Conservation (phyloP, 139 green algal genomes). For the Limnomonas spitsbergensis region DNA sequence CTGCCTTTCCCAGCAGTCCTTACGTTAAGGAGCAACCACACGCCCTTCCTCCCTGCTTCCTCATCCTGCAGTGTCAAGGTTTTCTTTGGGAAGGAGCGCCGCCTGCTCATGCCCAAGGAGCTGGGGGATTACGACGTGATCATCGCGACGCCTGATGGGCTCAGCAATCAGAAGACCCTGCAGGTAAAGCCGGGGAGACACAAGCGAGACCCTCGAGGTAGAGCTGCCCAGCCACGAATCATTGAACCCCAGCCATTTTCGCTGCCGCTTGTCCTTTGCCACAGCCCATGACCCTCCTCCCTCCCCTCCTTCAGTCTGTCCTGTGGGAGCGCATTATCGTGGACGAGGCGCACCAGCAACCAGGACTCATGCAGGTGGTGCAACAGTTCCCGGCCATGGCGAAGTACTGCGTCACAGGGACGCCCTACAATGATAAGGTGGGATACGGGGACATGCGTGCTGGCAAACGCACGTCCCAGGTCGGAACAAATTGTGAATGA, state of each 20-base stretch:
- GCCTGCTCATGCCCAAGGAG: background rate
- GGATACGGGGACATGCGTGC: too few species aligned
- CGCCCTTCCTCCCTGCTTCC: too few species aligned
- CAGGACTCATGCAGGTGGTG: constrained; percentile 2
- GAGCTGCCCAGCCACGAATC: too few species aligned
- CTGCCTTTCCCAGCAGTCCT: too few species aligned
- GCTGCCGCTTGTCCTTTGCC: too few species aligned
- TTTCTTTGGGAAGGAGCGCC: background rate
- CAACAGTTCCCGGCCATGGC: background rate
- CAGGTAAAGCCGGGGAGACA: too few species aligned
- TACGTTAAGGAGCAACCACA: too few species aligned
- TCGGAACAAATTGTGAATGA: too few species aligned
- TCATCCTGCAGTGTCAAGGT: background rate
- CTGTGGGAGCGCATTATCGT: constrained; percentile 11
- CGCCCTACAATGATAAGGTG: constrained; percentile 4
- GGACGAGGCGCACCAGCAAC: constrained; percentile 18
- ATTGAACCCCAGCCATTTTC: too few species aligned
- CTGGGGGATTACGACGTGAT: constrained; percentile 4
- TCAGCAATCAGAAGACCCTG: background rate
- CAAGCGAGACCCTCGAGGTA: too few species aligned
- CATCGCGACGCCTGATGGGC: background rate
- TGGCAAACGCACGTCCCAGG: too few species aligned
- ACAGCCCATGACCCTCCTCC: too few species aligned
- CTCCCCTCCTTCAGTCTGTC: background rate
- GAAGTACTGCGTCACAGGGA: constrained; percentile 6